Conservation (phyloP, 2,329 filamentous ascomycete species). For the Aspergillus ochraceus region DNA sequence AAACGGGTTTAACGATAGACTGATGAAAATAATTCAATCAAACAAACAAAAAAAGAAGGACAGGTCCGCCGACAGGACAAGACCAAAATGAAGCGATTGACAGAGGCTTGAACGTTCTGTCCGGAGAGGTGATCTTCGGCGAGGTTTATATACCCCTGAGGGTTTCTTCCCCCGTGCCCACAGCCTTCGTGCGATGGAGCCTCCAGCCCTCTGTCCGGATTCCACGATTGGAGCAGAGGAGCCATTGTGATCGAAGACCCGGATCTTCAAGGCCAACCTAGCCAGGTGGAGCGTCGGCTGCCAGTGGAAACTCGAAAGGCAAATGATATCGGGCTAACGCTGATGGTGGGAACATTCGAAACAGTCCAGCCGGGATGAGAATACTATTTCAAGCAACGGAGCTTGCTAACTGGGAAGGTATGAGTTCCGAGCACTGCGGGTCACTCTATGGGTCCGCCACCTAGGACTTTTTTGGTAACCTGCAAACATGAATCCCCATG, state of each 20-base stretch:
- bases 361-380: conserved; percentile 17
- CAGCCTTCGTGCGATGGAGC: conserved; percentile 13
- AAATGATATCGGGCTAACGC: conserved; percentile 16
- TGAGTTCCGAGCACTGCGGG: conserved; percentile 16
- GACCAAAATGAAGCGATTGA: conserved; percentile 25
- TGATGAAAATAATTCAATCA: conserved; percentile 22
- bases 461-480: not conserved
- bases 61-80: conserved; percentile 14
- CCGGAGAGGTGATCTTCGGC: conserved; percentile 23
- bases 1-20: conserved; percentile 34
- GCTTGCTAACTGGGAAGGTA: conserved; percentile 12
- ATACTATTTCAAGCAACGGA: conserved; percentile 27
- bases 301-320: conserved; percentile 15
- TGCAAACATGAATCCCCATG: conserved; percentile 2
- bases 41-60: conserved; percentile 23
- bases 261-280: conserved; percentile 24
- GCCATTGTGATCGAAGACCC: conserved; percentile 18
- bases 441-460: conserved; percentile 2
- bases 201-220: conserved; percentile 12
- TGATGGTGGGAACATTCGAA: conserved; percentile 23
- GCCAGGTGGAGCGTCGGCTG: conserved; percentile 20
- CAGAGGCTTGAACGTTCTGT: conserved; percentile 17
- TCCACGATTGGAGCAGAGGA: conserved; percentile 13
- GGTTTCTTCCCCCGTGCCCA: conserved; percentile 11
- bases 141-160: conserved; percentile 39